Evolutionary conservation across 192 early-diverging fungal species (phyloP).

Genomic region (Linnemannia schmuckeri): DNA sequence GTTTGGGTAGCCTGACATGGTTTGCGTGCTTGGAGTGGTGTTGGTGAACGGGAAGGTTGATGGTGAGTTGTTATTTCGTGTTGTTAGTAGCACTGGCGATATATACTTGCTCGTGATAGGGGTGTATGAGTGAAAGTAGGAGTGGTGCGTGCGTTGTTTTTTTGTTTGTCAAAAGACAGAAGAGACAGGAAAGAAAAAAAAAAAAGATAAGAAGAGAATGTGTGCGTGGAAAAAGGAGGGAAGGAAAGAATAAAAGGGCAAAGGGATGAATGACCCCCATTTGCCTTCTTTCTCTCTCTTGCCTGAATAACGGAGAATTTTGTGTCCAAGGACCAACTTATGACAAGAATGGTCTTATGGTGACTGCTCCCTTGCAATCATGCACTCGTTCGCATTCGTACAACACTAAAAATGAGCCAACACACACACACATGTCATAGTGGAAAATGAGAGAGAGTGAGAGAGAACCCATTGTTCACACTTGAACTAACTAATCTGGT

Average conservation of each 20-base stretch:
- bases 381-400: neutral
- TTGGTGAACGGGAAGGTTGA: too few relatives aligned
- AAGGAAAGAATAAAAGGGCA: too few relatives aligned
- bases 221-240: too few relatives aligned
- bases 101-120: neutral
- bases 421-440: too few relatives aligned
- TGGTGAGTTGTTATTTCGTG: neutral
- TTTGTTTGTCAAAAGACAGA: too few relatives aligned
- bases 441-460: too few relatives aligned
- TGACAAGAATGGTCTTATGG: neutral
- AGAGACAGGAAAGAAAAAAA: too few relatives aligned
- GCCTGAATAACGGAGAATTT: neutral
- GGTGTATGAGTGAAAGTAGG: neutral
- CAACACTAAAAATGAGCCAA: neutral
- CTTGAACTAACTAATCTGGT: too few relatives aligned
- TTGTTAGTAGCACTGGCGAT: neutral
- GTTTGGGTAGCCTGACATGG: conserved; percentile 5
- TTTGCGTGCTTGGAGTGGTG: neutral
- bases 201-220: too few relatives aligned
- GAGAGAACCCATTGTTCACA: too few relatives aligned
- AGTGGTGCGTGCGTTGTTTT: neutral
- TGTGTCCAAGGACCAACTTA: neutral
- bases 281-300: neutral
- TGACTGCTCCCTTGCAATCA: neutral
- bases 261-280: too few relatives aligned